Percentiles rank a stretch among this genome's conserved stretches.
These are phyloP conservation scores for Monosporascus sp. DNA, from an alignment of 2,329 filamentous ascomycete species.

Conservation along the genomic window DNA sequence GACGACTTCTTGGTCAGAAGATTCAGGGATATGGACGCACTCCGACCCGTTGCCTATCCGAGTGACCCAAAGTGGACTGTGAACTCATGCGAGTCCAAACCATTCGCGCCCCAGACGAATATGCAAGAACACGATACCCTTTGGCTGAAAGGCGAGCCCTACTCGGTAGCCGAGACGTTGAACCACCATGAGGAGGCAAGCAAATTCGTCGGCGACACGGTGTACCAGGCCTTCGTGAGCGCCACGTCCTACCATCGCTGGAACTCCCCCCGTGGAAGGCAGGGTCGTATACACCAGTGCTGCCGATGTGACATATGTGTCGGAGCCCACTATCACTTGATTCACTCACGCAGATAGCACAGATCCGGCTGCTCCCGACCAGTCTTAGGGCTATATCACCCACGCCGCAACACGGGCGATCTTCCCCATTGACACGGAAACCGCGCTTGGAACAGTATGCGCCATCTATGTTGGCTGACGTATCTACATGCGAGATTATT, in stretches of 20 bases:
- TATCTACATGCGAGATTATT: constrained; percentile 63
- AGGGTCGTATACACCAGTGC: constrained; percentile 41
- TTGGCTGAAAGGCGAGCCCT: constrained; percentile 51
- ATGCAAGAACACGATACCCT: constrained; percentile 43
- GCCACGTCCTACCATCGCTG: constrained; percentile 52
- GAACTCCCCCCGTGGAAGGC: constrained; percentile 48
- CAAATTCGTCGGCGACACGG: constrained; percentile 45
- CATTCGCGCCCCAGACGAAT: constrained; percentile 34
- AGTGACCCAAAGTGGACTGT: constrained; percentile 41
- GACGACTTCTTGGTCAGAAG: constrained; percentile 50
- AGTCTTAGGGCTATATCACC: constrained; percentile 58
- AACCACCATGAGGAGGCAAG: constrained; percentile 33
- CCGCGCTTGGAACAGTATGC: constrained; percentile 59
- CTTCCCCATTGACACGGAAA: constrained; percentile 62
- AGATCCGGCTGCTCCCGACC: constrained; percentile 23
- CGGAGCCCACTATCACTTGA: constrained; percentile 40
- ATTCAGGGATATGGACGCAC: constrained; percentile 31
- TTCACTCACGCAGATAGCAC: constrained; percentile 23
- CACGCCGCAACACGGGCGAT: constrained; percentile 58
- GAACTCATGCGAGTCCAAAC: constrained; percentile 49
- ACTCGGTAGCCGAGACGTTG: constrained; percentile 45
- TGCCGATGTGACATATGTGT: constrained; percentile 49
- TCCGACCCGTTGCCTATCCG: constrained; percentile 39
- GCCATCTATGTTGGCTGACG: constrained; percentile 66
- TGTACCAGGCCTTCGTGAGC: constrained; percentile 53